Conservation (phyloP, 2,329 filamentous ascomycete species). For the Sporothrix pallida region DNA sequence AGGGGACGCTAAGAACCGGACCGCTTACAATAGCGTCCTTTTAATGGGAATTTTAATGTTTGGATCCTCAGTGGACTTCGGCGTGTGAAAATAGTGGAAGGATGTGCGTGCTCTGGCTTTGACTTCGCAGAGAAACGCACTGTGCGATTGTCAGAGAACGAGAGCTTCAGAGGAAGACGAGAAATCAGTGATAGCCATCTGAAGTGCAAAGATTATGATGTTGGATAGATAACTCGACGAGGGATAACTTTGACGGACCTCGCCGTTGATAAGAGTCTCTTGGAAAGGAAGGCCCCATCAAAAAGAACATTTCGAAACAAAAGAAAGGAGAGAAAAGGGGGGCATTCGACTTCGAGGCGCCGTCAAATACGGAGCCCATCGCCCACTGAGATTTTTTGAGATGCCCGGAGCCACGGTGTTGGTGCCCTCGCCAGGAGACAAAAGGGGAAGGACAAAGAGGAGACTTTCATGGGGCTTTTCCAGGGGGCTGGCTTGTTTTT, state of each 20-base stretch:
- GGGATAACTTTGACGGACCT: neutral
- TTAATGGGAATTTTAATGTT: neutral
- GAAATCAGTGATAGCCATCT: too few relatives aligned
- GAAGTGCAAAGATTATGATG: neutral
- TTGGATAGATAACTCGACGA: neutral
- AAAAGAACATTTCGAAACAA: slow-evolving; percentile 31
- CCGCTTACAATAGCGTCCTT: slow-evolving; percentile 23
- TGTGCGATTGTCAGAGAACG: neutral
- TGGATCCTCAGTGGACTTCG: neutral
- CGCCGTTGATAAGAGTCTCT: too few relatives aligned
- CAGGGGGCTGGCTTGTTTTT: neutral
- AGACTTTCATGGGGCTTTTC: neutral
- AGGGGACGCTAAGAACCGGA: slow-evolving; percentile 18
- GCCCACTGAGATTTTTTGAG: slow-evolving; percentile 26
- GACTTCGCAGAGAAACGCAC: neutral
- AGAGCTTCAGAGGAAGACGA: neutral
- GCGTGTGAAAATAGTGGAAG: neutral
- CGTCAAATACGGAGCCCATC: slow-evolving; percentile 5
- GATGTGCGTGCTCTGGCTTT: too few relatives aligned
- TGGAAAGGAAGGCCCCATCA: slow-evolving; percentile 8
- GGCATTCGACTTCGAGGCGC: neutral
- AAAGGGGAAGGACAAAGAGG: neutral
- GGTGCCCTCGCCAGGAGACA: slow-evolving; percentile 17
- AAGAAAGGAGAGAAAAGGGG: neutral
- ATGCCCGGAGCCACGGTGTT: slow-evolving; percentile 34